Conservation (phyloP, 1,139 yeast species). For the Saccharomyces pastorianus region DNA sequence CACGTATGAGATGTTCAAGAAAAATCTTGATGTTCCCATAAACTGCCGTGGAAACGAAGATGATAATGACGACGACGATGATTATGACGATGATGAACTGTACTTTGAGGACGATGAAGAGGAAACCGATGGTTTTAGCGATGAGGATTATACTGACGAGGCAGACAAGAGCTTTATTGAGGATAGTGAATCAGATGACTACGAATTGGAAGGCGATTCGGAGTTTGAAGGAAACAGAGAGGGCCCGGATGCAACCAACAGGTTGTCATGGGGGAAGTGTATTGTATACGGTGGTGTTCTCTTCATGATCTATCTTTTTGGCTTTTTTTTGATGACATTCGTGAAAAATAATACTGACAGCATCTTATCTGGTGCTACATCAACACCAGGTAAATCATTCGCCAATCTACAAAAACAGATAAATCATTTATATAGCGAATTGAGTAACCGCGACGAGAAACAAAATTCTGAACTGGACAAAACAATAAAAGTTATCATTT, state of each 20-base stretch:
- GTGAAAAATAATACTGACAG: neutral
- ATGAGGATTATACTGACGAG: slow-evolving; percentile 11
- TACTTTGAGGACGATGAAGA: slow-evolving; percentile 8
- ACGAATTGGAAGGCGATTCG: slow-evolving; percentile 5
- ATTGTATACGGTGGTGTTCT: neutral
- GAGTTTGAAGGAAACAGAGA: neutral
- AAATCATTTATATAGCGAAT: slow-evolving; percentile 25
- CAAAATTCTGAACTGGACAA: slow-evolving; percentile 24
- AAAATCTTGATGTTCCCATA: slow-evolving; percentile 1
- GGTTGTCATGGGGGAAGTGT: neutral
- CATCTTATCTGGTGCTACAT: neutral
- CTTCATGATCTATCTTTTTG: neutral
- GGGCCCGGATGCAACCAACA: neutral
- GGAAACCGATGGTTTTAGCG: slow-evolving; percentile 8
- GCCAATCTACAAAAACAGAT: slow-evolving; percentile 25
- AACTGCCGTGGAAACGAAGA: neutral
- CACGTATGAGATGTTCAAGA: slow-evolving; percentile 3
- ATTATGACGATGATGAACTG: slow-evolving; percentile 5
- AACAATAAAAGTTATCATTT: slow-evolving; percentile 24
- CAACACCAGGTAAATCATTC: neutral
- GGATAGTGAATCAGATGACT: slow-evolving; percentile 1
- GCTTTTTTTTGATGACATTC: neutral
- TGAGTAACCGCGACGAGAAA: slow-evolving; percentile 19
- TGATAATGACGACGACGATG: neutral
- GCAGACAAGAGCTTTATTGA: slow-evolving; percentile 15